A percentile compares a stretch with the other conserved stretches of the same genome.
phyloP scores from a whole-genome alignment of 2,329 filamentous ascomycete genomes.

The Phialophora macrospora region DNA sequence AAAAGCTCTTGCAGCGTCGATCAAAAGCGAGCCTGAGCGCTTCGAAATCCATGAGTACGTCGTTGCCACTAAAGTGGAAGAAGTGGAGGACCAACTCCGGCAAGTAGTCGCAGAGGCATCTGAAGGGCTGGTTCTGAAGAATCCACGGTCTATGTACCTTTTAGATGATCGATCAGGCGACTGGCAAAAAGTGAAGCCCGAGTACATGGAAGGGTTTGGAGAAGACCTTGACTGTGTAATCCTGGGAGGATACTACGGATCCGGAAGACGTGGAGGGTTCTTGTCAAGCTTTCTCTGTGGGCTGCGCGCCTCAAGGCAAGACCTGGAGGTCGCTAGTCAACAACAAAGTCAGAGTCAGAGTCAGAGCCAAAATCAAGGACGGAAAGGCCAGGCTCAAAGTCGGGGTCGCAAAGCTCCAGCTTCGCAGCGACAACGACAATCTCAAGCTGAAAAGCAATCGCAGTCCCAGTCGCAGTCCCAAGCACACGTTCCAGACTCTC shows the following conservation, averaged over 20 bases:
- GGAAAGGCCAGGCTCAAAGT: background rate
- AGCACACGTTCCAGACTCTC: slow-evolving; percentile 14
- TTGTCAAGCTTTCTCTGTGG: slow-evolving; percentile 91
- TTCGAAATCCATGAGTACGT: slow-evolving; percentile 81
- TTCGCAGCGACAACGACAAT: slow-evolving; percentile 2
- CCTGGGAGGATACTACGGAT: slow-evolving; percentile 91
- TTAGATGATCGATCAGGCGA: slow-evolving; percentile 91
- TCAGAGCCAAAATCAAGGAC: slow-evolving; percentile 1
- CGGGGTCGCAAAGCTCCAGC: background rate
- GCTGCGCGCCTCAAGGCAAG: slow-evolving; percentile 69
- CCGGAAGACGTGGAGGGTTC: slow-evolving; percentile 78
- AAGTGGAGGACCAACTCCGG: slow-evolving; percentile 79
- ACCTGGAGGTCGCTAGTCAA: slow-evolving; percentile 41
- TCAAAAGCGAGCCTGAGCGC: slow-evolving; percentile 72
- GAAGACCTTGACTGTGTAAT: slow-evolving; percentile 89
- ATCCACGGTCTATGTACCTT: slow-evolving; percentile 82
- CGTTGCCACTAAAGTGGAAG: slow-evolving; percentile 67
- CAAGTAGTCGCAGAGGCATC: slow-evolving; percentile 84
- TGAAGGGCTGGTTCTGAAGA: slow-evolving; percentile 92
- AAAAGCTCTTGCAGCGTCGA: slow-evolving; percentile 71
- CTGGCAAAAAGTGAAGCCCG: slow-evolving; percentile 98
- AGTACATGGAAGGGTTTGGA: slow-evolving; percentile 96
- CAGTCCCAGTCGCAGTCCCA: slow-evolving; percentile 29
- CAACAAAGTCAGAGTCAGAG: slow-evolving; percentile 20
- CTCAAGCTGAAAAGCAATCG: slow-evolving; percentile 11